Evolutionary conservation across 2,329 filamentous ascomycete genomes (phyloP).

Genomic region (Spiromastix sp.): DNA sequence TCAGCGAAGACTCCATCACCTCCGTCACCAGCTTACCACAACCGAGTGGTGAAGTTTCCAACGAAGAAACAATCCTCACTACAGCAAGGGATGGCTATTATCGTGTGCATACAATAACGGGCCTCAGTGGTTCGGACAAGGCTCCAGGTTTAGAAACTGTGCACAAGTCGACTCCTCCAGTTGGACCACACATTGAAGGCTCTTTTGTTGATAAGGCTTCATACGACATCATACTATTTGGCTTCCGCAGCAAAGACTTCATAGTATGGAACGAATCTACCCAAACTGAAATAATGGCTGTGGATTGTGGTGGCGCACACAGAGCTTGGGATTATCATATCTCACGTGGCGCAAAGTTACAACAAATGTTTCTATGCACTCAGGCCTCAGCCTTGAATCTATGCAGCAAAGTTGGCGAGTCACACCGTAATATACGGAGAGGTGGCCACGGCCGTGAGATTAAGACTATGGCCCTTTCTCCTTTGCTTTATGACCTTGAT

Average conservation of each 20-base stretch:
- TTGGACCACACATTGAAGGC: constrained; percentile 68
- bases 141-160: constrained; percentile 37
- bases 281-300: constrained; percentile 56
- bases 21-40: constrained; percentile 36
- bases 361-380: constrained; percentile 61
- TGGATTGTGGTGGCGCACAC: constrained; percentile 79
- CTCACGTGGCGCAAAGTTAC: constrained; percentile 16
- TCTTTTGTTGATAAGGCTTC: constrained; percentile 46
- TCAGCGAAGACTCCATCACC: constrained; percentile 57
- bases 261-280: constrained; percentile 68
- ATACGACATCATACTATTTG: constrained; percentile 59
- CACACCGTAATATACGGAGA: constrained; percentile 44
- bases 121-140: constrained; percentile 17
- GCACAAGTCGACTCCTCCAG: constrained; percentile 59
- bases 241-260: constrained; percentile 72
- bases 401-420: constrained; percentile 28
- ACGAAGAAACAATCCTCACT: constrained; percentile 45
- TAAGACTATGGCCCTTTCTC: constrained; percentile 47
- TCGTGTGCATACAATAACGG: constrained; percentile 46
- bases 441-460: constrained; percentile 86
- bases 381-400: constrained; percentile 50
- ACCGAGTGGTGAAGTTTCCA: constrained; percentile 10
- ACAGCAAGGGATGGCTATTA: constrained; percentile 70
- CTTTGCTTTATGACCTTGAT: not conserved
- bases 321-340: constrained; percentile 57